Evolutionary conservation across 768 basidiomycete species (phyloP), one percentile per base, ranked within the genome.

Genomic region (Baorangia bicolor): DNA sequence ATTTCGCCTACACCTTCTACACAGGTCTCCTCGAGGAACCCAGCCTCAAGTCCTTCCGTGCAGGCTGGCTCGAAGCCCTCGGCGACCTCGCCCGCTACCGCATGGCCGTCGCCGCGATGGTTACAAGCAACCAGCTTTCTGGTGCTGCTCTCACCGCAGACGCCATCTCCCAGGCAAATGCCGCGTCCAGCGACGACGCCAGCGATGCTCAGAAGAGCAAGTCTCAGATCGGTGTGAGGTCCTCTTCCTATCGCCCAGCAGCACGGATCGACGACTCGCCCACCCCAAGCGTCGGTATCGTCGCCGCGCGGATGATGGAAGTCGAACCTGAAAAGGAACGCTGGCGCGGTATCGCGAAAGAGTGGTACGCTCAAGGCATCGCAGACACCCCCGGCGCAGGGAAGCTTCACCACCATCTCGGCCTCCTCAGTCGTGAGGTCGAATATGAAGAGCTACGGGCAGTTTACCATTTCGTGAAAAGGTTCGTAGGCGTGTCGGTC

Each of bases 61-160:
- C 82, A 2, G 86, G 87, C 18, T 99, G 97, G 97, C 83, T 98
- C 49, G 97, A 99, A 70, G 93, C 95, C 4, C 85, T 99, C 16
- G 97, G 97, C 23, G 97, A 99, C 72, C 81, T 99, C 30, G 94
- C 97, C 0, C 81, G 95, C 34, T 98, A 98, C 70, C 83, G 90
- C 48, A 96, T 97, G 91, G 88, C 89, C 1, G 91, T 98, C n/a
- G 90, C 92, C n/a, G 87, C 86, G 31, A 85, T 94, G 80, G 79
- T 90, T 28, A 79, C 81, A 27, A 78, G 80, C 27, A 78, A 74
- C 33, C 66, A 78, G 5, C 73, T 76, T 18, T 67, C 72, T 4
- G 76, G 78, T 3, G 49, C 61, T 13, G 69, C 77, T 0, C 77
- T 90, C 38, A 88, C 86, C 0, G 59, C 77, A 5, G 79, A 85